These are phyloP conservation scores for Pezicula rhizophila DNA, from an alignment of 2,329 filamentous ascomycete genomes.

Conservation along the genomic window DNA sequence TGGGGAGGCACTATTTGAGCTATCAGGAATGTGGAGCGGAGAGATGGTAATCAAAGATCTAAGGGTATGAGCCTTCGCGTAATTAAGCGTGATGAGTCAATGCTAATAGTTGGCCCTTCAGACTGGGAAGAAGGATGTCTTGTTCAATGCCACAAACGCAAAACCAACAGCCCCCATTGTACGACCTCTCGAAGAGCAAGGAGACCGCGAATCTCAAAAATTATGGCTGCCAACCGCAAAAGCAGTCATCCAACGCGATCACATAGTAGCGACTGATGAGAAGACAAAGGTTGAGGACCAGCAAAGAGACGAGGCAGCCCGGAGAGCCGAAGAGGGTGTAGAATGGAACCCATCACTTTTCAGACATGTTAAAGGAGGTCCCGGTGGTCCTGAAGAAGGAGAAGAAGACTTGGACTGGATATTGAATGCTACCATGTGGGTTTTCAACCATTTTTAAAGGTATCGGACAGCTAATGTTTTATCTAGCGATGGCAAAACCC, in stretches of 20 bases:
- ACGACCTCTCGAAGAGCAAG: slow-evolving; percentile 78
- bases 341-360: slow-evolving; percentile 90
- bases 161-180: slow-evolving; percentile 69
- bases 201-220: slow-evolving; percentile 81
- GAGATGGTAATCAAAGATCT: slow-evolving; percentile 91
- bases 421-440: slow-evolving; percentile 78
- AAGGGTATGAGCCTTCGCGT: slow-evolving; percentile 46
- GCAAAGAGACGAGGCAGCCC: slow-evolving; percentile 82
- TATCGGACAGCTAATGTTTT: background rate
- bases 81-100: background rate
- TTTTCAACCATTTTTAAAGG: slow-evolving; percentile 4
- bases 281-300: slow-evolving; percentile 95
- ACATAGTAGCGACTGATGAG: slow-evolving; percentile 84
- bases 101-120: slow-evolving; percentile 30
- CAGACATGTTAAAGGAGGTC: slow-evolving; percentile 64
- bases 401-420: slow-evolving; percentile 94
- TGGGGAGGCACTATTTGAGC: slow-evolving; percentile 81
- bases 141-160: slow-evolving; percentile 80
- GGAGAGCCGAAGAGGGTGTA: slow-evolving; percentile 67
- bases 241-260: slow-evolving; percentile 79
- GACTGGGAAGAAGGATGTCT: slow-evolving; percentile 82
- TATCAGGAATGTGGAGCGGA: slow-evolving; percentile 88
- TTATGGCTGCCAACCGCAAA: slow-evolving; percentile 78
- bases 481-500: slow-evolving; percentile 54
- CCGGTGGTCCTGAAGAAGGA: slow-evolving; percentile 67